Base-by-base conservation (phyloP, 768 basidiomycete genomes). In the Podaxis rugospora region DNA sequence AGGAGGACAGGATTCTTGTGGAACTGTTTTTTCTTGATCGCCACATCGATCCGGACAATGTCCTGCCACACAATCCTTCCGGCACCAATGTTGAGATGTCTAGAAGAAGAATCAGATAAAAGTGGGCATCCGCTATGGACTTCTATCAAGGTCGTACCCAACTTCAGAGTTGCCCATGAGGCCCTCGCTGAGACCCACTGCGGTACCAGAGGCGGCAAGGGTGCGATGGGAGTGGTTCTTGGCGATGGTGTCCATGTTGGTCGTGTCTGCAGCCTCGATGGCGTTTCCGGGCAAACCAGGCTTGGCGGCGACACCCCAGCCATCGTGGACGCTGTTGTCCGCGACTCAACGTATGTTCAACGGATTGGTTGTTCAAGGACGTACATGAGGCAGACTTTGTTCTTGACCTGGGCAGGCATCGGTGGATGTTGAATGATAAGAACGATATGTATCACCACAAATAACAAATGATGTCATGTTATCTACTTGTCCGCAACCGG, bases 111-210 rank as follows among this genome's bases (percentile, higher is more conserved):
- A 53, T 50, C 11, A 36, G 51, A 32, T 23, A 47, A 47, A 35
- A 50, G 36, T 10, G 55, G 51, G 28, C 14, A 55, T 44, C 14
- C 27, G 32, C n/a, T 40, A 55, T n/a, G n/a, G 47, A 14, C 18
- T 58, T 49, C 61, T 5, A 37, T 57, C 57, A 63, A 39, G 58
- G 35, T 76, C 91, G 61, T 69, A 95, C 92, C 95, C 95, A 64
- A 97, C 95, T 76, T 98, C 95, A 2, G 95, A 96, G 77, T 98
- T 96, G 14, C 95, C 95, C 95, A 98, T 98, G 57, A 97, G 83
- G 0, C 95, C 95, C 47, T 97, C 95, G 67, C 80, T 92, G 57
- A 98, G 80, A 1, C 95, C 95, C 4, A 97, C 95, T 5, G 94
- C 89, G n/a, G 92, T 80, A 10, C 95, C 95, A 64, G 95, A 93